Conservation (phyloP, 768 basidiomycete species). For the Clavulina sp. region DNA sequence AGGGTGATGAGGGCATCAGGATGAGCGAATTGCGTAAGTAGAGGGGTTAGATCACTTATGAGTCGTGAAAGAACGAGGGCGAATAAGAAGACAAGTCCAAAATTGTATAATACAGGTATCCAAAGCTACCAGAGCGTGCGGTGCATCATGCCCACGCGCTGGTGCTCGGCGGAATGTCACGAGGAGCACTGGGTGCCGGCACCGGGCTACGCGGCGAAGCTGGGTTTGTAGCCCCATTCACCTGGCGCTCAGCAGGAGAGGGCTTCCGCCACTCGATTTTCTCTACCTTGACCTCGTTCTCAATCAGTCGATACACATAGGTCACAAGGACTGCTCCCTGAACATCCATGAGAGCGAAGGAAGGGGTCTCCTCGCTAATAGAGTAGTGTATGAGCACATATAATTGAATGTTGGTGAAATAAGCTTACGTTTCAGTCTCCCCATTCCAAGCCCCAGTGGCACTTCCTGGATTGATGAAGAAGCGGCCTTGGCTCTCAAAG, state of each 20-base stretch:
- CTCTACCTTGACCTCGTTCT: conserved; percentile 84
- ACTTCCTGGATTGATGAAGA: conserved; percentile 92
- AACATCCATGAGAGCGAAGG: conserved; percentile 94
- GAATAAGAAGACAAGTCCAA: no score
- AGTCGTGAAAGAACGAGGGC: no score
- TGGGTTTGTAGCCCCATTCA: background rate
- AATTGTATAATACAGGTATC: no score
- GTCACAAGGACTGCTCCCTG: conserved; percentile 95
- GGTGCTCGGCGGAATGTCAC: background rate
- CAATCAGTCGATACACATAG: conserved; percentile 89
- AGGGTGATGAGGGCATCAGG: no score
- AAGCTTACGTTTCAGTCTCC: conserved; percentile 38
- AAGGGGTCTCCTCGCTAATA: conserved; percentile 67
- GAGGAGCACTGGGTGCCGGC: background rate
- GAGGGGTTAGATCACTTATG: no score
- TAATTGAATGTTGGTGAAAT: background rate
- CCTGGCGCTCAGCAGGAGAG: background rate
- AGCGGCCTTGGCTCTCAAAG: conserved; percentile 74
- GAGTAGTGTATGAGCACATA: background rate
- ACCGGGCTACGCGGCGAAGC: background rate
- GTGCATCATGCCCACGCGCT: conserved; percentile 1
- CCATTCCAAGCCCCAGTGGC: conserved; percentile 93
- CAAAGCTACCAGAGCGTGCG: no score
- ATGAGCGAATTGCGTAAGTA: no score
- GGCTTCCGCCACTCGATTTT: conserved; percentile 33